Evolutionary conservation across 225 moss, liverwort and hornwort genomes (phyloP).

Genomic region (Physcomitrellopsis africana): DNA sequence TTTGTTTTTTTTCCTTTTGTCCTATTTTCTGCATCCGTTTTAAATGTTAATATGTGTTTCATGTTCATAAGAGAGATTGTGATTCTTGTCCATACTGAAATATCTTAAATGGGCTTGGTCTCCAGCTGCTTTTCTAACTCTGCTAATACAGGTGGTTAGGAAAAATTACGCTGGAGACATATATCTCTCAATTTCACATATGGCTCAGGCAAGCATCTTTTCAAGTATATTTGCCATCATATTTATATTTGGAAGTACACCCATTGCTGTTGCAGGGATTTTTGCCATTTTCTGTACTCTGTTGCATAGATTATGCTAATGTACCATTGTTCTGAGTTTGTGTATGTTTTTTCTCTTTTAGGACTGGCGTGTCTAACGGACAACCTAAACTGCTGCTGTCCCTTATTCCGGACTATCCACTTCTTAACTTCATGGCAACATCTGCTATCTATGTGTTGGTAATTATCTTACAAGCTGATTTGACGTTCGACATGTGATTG

Average conservation of each 20-base stretch:
- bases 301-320: not conserved
- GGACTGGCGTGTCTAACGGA: conserved; percentile 83
- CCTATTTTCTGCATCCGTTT: not conserved
- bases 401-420: conserved; percentile 75
- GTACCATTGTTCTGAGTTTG: conserved; percentile 20
- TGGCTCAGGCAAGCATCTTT: conserved; percentile 78
- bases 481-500: conserved; percentile 12
- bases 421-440: conserved; percentile 94
- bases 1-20: not conserved
- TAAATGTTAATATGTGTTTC: not conserved
- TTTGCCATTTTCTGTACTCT: conserved; percentile 15
- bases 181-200: conserved; percentile 98
- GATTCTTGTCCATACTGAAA: conserved; percentile 1
- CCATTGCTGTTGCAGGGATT: not conserved
- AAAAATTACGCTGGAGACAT: conserved; percentile 96
- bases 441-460: conserved; percentile 81
- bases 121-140: not conserved
- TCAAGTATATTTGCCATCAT: not conserved
- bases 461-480: conserved; percentile 11
- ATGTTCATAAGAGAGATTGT: not conserved
- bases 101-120: not conserved
- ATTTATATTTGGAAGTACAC: not conserved
- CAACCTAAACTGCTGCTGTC: conserved; percentile 85
- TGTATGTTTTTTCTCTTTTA: conserved; percentile 37
- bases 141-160: conserved; percentile 80